Evolutionary conservation across 495 filamentous ascomycete species (phyloP).

Genomic region (Polyplosphaeria fusca): DNA sequence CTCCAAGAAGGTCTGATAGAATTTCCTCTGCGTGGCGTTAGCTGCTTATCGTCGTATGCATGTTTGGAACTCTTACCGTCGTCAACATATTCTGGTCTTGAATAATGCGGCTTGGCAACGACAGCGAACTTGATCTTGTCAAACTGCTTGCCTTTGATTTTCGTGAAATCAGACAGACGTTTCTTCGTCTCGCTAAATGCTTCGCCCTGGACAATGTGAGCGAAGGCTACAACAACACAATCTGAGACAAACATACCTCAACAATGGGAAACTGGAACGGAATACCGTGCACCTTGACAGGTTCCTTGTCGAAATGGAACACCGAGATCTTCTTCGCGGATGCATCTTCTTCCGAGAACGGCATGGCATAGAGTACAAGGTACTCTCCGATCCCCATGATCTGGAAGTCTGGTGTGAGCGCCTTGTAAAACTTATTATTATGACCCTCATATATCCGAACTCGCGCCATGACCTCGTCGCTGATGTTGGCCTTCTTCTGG

Average conservation of each 20-base stretch:
- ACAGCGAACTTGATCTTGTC: constrained; percentile 98
- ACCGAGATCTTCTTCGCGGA: constrained; percentile 52
- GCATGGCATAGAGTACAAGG: constrained; percentile 73
- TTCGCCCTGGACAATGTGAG: constrained; percentile 60
- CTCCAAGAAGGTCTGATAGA: constrained; percentile 66
- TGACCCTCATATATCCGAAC: constrained; percentile 78
- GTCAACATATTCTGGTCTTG: constrained; percentile 73
- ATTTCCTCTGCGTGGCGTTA: constrained; percentile 82
- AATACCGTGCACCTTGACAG: constrained; percentile 71
- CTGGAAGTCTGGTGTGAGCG: constrained; percentile 59
- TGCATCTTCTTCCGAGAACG: constrained; percentile 57
- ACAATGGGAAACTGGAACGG: constrained; percentile 90
- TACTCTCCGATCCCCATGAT: constrained; percentile 82
- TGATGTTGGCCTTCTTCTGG: constrained; percentile 73
- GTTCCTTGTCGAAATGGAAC: constrained; percentile 89
- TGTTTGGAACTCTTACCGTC: constrained; percentile 66
- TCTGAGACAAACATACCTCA: constrained; percentile 54
- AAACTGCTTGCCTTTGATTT: constrained; percentile 95
- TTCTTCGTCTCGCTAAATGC: constrained; percentile 87
- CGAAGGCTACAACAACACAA: neutral
- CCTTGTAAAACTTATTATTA: constrained; percentile 73
- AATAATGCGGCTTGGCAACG: constrained; percentile 61
- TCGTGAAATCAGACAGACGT: constrained; percentile 81
- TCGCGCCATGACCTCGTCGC: constrained; percentile 64
- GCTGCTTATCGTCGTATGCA: too few relatives aligned